Conservation (phyloP, 345 rosid species). For the Eutrema yunnanense region DNA sequence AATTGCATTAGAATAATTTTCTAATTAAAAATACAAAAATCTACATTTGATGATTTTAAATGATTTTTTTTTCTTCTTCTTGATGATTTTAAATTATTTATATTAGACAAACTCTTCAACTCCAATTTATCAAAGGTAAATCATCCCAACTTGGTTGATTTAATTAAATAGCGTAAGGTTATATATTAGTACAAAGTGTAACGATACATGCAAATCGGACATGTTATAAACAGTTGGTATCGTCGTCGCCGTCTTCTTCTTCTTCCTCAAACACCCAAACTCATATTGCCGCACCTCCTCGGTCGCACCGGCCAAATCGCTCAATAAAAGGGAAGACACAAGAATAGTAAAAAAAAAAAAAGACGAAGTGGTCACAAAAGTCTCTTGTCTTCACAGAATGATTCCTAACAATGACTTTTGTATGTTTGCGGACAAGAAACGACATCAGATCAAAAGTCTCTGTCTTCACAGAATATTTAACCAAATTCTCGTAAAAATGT, state of each 20-base stretch:
- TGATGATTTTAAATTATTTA: too few relatives aligned
- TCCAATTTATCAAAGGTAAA: too few relatives aligned
- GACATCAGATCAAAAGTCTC: slow-evolving; percentile 1
- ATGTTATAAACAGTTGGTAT: too few relatives aligned
- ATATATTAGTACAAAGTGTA: neutral
- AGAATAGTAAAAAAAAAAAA: neutral
- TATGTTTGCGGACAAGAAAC: slow-evolving; percentile 9
- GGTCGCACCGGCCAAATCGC: neutral
- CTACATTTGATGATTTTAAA: too few relatives aligned
- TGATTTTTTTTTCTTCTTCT: too few relatives aligned
- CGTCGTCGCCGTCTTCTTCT: neutral
- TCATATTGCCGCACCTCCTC: neutral
- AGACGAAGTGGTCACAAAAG: neutral
- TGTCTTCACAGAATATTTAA: slow-evolving; percentile 2
- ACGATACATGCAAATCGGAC: neutral
- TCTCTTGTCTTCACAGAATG: too few relatives aligned
- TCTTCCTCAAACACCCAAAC: neutral
- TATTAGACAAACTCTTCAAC: too few relatives aligned
- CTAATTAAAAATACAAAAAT: too few relatives aligned
- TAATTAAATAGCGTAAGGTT: neutral
- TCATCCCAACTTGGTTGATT: too few relatives aligned
- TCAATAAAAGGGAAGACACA: neutral
- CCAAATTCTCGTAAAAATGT: neutral
- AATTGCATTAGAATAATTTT: too few relatives aligned
- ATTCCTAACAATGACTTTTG: neutral